These are phyloP conservation scores for Margaritispora aquatica DNA, from an alignment of 495 filamentous ascomycete species.

Conservation along the genomic window DNA sequence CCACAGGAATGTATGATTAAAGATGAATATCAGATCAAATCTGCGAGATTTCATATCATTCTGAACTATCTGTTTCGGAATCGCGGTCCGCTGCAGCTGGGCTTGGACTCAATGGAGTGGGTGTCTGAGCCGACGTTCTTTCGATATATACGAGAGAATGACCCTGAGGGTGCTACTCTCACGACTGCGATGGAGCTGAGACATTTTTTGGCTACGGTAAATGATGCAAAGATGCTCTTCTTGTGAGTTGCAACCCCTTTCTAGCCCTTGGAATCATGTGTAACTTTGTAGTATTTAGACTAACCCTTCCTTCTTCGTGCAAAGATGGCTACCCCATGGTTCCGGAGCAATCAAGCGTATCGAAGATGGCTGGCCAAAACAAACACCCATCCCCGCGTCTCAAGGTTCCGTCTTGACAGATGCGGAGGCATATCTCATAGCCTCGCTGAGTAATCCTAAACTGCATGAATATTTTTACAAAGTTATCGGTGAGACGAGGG, in stretches of 20 bases:
- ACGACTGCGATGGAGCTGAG: neutral
- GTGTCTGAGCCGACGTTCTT: neutral
- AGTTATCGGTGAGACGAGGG: neutral
- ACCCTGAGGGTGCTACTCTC: neutral
- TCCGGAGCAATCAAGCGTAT: neutral
- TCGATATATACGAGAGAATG: neutral
- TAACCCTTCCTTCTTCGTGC: too few relatives aligned
- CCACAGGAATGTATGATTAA: too few relatives aligned
- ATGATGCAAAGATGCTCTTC: neutral
- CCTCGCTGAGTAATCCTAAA: neutral
- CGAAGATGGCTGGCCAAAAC: neutral
- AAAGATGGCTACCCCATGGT: neutral
- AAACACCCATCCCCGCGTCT: neutral
- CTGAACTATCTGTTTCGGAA: neutral
- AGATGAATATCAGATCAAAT: too few relatives aligned
- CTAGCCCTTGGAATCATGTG: neutral
- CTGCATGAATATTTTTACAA: neutral
- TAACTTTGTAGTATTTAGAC: too few relatives aligned
- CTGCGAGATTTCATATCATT: too few relatives aligned
- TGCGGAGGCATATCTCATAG: neutral
- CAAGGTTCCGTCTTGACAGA: too few relatives aligned
- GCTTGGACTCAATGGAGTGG: neutral
- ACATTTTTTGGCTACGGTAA: neutral
- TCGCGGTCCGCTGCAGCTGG: neutral
- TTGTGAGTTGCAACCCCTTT: neutral